A percentile compares a stretch with the other conserved stretches of the same genome.
Conservation (phyloP, 2,329 filamentous ascomycete species). For the Dactylellina drechsleri region DNA sequence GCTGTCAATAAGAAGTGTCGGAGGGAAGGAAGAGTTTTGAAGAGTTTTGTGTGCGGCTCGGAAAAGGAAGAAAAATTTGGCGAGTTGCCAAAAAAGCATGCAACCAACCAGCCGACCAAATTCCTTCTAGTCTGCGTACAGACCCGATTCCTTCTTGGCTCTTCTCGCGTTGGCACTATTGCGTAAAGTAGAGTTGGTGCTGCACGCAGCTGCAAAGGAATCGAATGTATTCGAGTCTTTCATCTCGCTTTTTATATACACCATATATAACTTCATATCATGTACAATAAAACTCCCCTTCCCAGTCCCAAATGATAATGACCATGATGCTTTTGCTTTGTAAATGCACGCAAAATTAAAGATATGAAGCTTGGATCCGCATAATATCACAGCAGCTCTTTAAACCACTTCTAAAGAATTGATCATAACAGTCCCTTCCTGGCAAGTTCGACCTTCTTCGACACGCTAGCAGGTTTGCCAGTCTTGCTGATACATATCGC, state of each 20-base stretch:
- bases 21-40: neutral
- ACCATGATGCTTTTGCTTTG: too few species aligned
- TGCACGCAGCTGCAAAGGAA: too few species aligned
- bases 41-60: slow-evolving; percentile 28
- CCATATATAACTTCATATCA: neutral
- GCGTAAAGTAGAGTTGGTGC: too few species aligned
- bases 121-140: too few species aligned
- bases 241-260: neutral
- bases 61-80: slow-evolving; percentile 39
- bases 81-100: slow-evolving; percentile 17
- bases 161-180: too few species aligned
- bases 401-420: neutral
- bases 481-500: slow-evolving; percentile 79
- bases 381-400: too few species aligned
- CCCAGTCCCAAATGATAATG: neutral
- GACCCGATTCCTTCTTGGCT: too few species aligned
- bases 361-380: too few species aligned
- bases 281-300: neutral
- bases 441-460: slow-evolving; percentile 80
- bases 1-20: neutral
- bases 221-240: neutral
- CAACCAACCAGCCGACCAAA: slow-evolving; percentile 1
- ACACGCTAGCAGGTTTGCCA: slow-evolving; percentile 72
- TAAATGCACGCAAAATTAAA: too few species aligned
- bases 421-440: slow-evolving; percentile 77